Conservation (phyloP, 2,329 filamentous ascomycete genomes). For the Gliomastix tumulicola region DNA sequence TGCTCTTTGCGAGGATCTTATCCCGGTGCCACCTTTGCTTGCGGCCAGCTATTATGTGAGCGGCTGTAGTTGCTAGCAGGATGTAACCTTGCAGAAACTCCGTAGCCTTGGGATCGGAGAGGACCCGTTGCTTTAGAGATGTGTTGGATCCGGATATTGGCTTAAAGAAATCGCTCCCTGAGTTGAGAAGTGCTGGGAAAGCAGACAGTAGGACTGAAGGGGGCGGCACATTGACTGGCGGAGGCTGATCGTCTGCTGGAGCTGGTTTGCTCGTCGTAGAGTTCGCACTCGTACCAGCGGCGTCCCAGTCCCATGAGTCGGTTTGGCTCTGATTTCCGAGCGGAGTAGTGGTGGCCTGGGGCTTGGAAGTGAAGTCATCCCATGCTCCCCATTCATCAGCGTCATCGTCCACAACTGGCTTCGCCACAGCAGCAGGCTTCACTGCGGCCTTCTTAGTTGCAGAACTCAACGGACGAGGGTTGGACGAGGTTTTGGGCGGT, state of each 20-base stretch:
- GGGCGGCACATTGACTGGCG: constrained; percentile 83
- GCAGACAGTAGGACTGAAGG: constrained; percentile 75
- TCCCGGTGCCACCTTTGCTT: constrained; percentile 89
- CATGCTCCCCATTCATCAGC: constrained; percentile 46
- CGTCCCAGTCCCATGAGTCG: constrained; percentile 44
- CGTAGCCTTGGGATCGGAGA: constrained; percentile 55
- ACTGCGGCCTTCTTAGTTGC: background rate
- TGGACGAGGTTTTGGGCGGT: too few species aligned
- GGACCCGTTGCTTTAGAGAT: constrained; percentile 53
- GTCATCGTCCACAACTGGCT: too few species aligned
- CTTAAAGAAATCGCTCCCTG: constrained; percentile 60
- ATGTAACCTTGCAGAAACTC: constrained; percentile 60
- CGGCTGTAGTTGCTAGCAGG: constrained; percentile 58
- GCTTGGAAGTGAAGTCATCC: constrained; percentile 30
- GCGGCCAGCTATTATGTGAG: constrained; percentile 77
- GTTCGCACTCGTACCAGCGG: constrained; percentile 22
- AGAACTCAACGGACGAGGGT: too few species aligned
- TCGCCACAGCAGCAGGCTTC: constrained; percentile 4
- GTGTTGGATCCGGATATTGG: constrained; percentile 52
- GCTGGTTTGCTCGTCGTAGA: constrained; percentile 1
- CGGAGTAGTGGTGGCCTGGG: constrained; percentile 8
- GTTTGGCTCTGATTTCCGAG: constrained; percentile 9
- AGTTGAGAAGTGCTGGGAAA: constrained; percentile 64
- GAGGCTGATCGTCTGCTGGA: constrained; percentile 31
- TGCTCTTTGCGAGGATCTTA: constrained; percentile 73